Conservation (phyloP, 768 basidiomycete species). For the Xanthoconium stramineum region DNA sequence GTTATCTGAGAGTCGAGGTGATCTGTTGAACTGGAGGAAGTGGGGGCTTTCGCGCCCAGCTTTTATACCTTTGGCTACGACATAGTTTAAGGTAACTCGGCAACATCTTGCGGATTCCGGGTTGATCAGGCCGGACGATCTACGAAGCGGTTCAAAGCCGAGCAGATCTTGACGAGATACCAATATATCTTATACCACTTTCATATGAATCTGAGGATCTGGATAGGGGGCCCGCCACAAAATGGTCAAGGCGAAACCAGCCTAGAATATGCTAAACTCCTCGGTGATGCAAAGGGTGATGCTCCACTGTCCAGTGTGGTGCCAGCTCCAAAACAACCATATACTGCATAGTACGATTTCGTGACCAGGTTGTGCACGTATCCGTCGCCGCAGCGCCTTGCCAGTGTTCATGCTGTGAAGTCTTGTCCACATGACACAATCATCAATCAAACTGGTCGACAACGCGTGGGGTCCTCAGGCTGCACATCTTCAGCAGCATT, state of each 20-base stretch:
- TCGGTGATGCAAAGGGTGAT: too few species aligned
- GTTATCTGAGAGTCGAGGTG: background rate
- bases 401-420: too few species aligned
- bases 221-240: background rate
- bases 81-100: background rate
- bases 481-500: too few species aligned
- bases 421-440: too few species aligned
- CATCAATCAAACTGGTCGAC: too few species aligned
- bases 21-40: background rate
- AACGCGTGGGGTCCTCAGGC: too few species aligned
- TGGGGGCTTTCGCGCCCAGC: background rate
- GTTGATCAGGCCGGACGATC: background rate
- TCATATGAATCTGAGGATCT: background rate
- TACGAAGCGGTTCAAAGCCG: background rate
- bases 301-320: too few species aligned
- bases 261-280: background rate
- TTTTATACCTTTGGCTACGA: constrained; percentile 16
- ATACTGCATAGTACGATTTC: too few species aligned
- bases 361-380: too few species aligned
- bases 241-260: background rate
- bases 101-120: background rate
- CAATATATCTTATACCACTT: too few species aligned
- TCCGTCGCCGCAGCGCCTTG: too few species aligned
- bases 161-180: background rate
- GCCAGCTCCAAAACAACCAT: too few species aligned